These are phyloP conservation scores for Kalmusia sp. DNA, from an alignment of 2,329 filamentous ascomycete species.

Conservation along the genomic window DNA sequence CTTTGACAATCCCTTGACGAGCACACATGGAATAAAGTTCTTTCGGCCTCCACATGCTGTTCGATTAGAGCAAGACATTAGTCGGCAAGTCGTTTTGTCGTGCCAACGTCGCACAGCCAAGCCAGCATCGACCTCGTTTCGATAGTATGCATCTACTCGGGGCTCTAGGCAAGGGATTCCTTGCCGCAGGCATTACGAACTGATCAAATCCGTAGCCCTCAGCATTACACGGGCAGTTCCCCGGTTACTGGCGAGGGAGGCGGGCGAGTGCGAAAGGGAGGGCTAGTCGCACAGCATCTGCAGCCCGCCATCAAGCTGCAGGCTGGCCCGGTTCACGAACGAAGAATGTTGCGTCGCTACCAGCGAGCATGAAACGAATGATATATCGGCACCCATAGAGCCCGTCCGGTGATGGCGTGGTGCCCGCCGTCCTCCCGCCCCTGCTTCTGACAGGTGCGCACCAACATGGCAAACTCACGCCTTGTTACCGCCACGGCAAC, in stretches of 20 bases:
- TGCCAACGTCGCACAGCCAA: background rate
- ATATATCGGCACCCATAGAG: too few relatives aligned
- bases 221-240: background rate
- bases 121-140: background rate
- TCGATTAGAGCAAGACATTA: background rate
- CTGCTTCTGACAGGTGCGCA: background rate
- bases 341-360: too few relatives aligned
- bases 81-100: background rate
- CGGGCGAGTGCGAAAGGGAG: background rate
- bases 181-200: conserved; percentile 1
- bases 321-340: background rate
- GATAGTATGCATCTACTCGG: background rate
- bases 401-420: too few relatives aligned
- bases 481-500: too few relatives aligned
- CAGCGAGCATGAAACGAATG: too few relatives aligned
- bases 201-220: background rate
- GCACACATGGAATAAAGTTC: too few relatives aligned
- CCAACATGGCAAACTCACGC: background rate
- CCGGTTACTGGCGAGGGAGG: background rate
- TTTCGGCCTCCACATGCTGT: too few relatives aligned
- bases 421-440: background rate
- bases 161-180: background rate
- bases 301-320: background rate
- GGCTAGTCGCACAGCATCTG: conserved; percentile 2
- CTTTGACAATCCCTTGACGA: too few relatives aligned